Conservation (phyloP, 352 stramenopile species). For the Halophytophthora batemanensis region DNA sequence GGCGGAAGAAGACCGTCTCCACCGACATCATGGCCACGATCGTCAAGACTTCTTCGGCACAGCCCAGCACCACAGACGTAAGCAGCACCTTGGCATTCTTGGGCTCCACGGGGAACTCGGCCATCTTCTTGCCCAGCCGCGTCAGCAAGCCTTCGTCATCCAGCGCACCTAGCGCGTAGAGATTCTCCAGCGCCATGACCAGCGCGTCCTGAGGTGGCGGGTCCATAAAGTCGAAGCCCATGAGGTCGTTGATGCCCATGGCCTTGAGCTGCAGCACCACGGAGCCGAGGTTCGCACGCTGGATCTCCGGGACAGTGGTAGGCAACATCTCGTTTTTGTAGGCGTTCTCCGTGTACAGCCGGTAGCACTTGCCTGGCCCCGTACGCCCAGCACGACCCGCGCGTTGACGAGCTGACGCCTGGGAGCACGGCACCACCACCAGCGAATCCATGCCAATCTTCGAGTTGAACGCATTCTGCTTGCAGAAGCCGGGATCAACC, state of each 20-base stretch:
- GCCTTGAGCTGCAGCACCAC: constrained; percentile 99
- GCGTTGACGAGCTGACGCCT: constrained; percentile 97
- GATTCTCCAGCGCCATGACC: constrained; percentile 96
- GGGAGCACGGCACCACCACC: constrained; percentile 97
- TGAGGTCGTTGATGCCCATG: constrained; percentile 99
- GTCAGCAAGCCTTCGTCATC: constrained; percentile 95
- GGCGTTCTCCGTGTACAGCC: constrained; percentile 98
- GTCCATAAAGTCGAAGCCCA: constrained; percentile 99
- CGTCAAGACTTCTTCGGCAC: constrained; percentile 98
- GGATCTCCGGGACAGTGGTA: constrained; percentile 98
- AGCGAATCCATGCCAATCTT: constrained; percentile 99
- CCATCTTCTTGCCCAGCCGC: constrained; percentile 97
- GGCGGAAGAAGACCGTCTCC: constrained; percentile 98
- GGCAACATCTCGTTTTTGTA: constrained; percentile 98
- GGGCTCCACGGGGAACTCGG: constrained; percentile 98
- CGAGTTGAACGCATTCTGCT: constrained; percentile 99
- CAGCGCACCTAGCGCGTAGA: constrained; percentile 96
- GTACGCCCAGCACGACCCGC: constrained; percentile 97
- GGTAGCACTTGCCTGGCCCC: constrained; percentile 98
- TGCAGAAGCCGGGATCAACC: constrained; percentile 94
- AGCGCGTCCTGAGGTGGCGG: constrained; percentile 96
- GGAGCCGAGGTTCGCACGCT: constrained; percentile 97
- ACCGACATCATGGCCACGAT: constrained; percentile 99
- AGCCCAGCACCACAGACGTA: constrained; percentile 96
- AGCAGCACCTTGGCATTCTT: constrained; percentile 99